Base-by-base conservation (phyloP, 148 eudicot species). In the Amaranthus cruentus region DNA sequence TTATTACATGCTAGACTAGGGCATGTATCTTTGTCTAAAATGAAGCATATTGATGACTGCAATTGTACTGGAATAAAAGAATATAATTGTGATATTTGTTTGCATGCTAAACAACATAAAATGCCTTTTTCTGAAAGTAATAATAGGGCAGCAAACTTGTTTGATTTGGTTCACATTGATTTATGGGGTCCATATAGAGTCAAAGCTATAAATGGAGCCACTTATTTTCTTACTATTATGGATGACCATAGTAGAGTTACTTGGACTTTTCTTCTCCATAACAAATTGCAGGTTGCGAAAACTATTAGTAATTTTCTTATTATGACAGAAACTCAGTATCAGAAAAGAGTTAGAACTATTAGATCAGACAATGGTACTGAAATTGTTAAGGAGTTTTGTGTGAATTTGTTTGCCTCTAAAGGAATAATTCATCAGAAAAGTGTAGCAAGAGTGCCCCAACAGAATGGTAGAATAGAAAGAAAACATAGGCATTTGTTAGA, bases 1-100 rank as follows among this genome's bases (percentile, higher is more conserved):
- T 14, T 68, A 3, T 44, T 50, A 11, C 72, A 68, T 52, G 72
- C 72, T 4, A 9, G 73, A 10, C 49, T 71, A 3, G 74, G 74
- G 15, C 74, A 71, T 44, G 5, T 38, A 2, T 71, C 74, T 4
- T 5, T 43, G 46, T 38, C 7, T 8, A 71, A 56, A 47, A 38
- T 71, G 13, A 56, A 56, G 42, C 65, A 46, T 46, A 7, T 71
- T 43, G 9, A 1, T 57, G 63, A 14, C n/a, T 44, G 52, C 44
- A 51, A 6, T 57, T 44, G 38, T 46, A 12, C 2, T 71, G 2
- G 8, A 5, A 2, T 43, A 6, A 15, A 46, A 3, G 21, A 5
- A 10, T 57, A 44, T 10, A 15, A 2, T 11, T 62, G 68, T 73
- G 75, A 62, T 9, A 43, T 51, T 0, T 62, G 75, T 38, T 3